Evolutionary conservation across 108 stramenopile genomes (phyloP), one percentile per base, ranked within the genome.

Genomic region (Chaetoceros tenuissimus): DNA sequence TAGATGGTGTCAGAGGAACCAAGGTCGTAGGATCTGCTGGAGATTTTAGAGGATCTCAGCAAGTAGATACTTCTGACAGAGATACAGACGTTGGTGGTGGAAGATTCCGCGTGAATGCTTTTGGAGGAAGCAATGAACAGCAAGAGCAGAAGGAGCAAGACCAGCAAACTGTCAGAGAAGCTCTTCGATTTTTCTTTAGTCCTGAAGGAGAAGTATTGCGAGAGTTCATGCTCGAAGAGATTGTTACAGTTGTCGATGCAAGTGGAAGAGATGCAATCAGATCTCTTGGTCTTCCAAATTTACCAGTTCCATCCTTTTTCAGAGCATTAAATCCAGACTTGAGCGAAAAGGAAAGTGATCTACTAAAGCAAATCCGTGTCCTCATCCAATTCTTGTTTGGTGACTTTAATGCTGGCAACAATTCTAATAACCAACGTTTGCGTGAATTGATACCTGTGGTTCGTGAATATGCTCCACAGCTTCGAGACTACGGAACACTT

Each of bases 141-240:
- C 50, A 51, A 26, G 46, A 47, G 19, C 70, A 77, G 48, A 50
- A 68, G 31, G 40, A 76, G 48, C 64, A 71, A 22, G 88, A 89
- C 57, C 57, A 84, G 63, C 53, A 75, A 26, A 85, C 89, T 2
- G 88, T 71, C 20, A 74, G 92, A 10, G 92, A 89, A 60, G 95
- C 92, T 19, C 63, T 96, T 16, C 63, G 75, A 25, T 96, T 96
- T 72, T 93, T 96, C 77, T 96, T 96, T 74, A 71, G 77, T 26
- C 76, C 85, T 16, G 95, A 96, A 59, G 95, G 95, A 17, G 58
- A 82, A 48, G 78, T 89, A 8, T 93, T 96, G 60, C 67, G 95
- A 30, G 93, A 93, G 53, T 96, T 94, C 56, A 73, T 96, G 55
- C 51, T 82, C 51, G 95, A 96, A 24, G 95, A 96, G 61, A 78